Evolutionary conservation across 2,329 filamentous ascomycete species (phyloP).

Genomic region (Tolypocladium nubicola): DNA sequence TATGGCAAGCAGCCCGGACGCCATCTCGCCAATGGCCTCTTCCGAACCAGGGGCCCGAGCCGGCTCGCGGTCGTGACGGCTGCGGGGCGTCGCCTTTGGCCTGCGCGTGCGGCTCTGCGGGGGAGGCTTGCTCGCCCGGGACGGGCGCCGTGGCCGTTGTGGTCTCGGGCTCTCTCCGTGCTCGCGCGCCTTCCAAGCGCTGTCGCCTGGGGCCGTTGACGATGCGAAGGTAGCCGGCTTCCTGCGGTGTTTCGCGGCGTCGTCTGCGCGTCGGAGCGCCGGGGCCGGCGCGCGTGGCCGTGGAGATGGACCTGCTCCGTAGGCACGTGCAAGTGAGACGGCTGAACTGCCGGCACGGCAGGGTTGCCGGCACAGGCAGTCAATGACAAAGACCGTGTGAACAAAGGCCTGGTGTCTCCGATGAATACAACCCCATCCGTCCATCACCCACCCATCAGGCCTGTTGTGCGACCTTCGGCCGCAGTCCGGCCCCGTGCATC

Average conservation of each 20-base stretch:
- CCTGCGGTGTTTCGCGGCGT: background rate
- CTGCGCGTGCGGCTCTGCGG: background rate
- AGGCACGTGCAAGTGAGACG: background rate
- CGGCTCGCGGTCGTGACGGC: too few species aligned
- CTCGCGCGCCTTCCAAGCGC: too few species aligned
- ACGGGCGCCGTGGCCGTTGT: too few species aligned
- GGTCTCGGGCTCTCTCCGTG: too few species aligned
- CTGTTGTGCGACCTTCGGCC: background rate
- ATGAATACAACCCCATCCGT: background rate
- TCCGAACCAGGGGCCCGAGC: background rate
- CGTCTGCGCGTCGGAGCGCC: background rate
- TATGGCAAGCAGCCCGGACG: background rate
- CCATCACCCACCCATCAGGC: background rate
- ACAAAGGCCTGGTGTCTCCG: background rate
- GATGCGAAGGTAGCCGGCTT: background rate
- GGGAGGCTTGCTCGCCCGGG: too few species aligned
- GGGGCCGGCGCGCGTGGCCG: background rate
- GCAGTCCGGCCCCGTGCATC: too few species aligned
- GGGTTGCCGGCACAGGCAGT: background rate
- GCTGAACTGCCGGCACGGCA: background rate
- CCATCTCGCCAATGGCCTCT: background rate
- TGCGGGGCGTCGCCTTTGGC: background rate
- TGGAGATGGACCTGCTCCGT: background rate
- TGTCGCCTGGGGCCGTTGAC: background rate
- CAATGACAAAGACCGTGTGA: background rate